These are phyloP conservation scores for Caryopteris hybrid DNA, from an alignment of 305 asterid species.

Conservation along the genomic window DNA sequence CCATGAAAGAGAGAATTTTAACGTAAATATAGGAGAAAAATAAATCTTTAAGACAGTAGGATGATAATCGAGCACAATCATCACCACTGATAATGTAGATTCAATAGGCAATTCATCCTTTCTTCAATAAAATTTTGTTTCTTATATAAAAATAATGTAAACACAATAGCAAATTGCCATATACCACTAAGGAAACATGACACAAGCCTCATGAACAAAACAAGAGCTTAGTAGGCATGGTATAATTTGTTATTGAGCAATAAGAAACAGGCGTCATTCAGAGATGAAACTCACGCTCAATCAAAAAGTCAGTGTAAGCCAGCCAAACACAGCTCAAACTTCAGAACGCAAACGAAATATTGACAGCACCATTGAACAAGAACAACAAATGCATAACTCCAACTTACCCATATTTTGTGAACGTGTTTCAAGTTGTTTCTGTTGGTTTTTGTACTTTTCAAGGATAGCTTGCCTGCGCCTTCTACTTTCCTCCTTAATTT, in stretches of 20 bases:
- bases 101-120: too few relatives aligned
- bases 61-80: not conserved
- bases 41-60: not conserved
- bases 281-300: not conserved
- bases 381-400: not conserved
- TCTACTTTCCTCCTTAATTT: conserved; percentile 96
- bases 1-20: conserved; percentile 2
- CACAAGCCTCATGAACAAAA: not conserved
- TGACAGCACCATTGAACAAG: not conserved
- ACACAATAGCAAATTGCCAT: not conserved
- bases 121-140: too few relatives aligned
- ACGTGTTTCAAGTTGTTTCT: conserved; percentile 29
- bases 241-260: not conserved
- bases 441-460: conserved; percentile 69
- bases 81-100: not conserved
- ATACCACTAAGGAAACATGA: not conserved
- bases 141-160: too few relatives aligned
- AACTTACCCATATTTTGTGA: conserved; percentile 35
- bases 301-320: not conserved
- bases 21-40: not conserved
- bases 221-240: not conserved
- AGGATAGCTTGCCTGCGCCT: conserved; percentile 87
- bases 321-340: not conserved
- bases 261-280: not conserved
- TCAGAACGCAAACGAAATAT: not conserved